A percentile compares a stretch with the other conserved stretches of the same genome.
These are phyloP conservation scores for Helianthus tuberosus DNA, from an alignment of 129 eudicot species.

Conservation along the genomic window DNA sequence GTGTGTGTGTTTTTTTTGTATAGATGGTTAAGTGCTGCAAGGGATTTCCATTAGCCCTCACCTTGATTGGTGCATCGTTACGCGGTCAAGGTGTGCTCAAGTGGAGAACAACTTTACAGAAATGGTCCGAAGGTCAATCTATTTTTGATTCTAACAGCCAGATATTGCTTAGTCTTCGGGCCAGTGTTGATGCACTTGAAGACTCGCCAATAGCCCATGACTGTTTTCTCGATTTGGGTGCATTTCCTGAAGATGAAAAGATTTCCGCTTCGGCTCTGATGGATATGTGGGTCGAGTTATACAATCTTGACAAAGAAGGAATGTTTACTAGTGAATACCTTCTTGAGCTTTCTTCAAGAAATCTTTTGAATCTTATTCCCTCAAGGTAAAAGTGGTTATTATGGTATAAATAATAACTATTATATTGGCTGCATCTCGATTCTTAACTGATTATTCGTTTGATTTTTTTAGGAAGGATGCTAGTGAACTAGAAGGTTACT, in stretches of 20 bases:
- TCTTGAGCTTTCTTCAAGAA: constrained; percentile 29
- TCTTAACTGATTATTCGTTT: no score
- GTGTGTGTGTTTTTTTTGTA: not conserved
- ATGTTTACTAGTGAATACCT: constrained; percentile 29
- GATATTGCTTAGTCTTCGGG: constrained; percentile 31
- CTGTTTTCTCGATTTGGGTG: constrained; percentile 44
- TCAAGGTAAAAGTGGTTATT: constrained; percentile 22
- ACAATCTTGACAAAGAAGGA: constrained; percentile 43
- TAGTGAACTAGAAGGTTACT: constrained; percentile 40
- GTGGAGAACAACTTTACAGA: constrained; percentile 33
- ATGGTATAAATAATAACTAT: not conserved
- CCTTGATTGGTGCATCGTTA: constrained; percentile 45
- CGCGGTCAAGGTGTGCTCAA: constrained; percentile 22
- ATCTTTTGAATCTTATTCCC: constrained; percentile 31
- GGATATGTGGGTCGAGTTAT: constrained; percentile 48
- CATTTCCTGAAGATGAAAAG: constrained; percentile 48
- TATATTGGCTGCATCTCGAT: no score
- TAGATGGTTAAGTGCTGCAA: constrained; percentile 30
- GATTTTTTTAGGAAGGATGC: constrained; percentile 34
- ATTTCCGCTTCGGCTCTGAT: constrained; percentile 36
- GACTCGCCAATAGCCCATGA: constrained; percentile 21
- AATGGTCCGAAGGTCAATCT: constrained; percentile 37
- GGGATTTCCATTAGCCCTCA: constrained; percentile 56
- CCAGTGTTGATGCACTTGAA: constrained; percentile 43
- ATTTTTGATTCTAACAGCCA: constrained; percentile 30